Evolutionary conservation across 495 filamentous ascomycete genomes (phyloP).

Genomic region (Pyrenula aspistea): DNA sequence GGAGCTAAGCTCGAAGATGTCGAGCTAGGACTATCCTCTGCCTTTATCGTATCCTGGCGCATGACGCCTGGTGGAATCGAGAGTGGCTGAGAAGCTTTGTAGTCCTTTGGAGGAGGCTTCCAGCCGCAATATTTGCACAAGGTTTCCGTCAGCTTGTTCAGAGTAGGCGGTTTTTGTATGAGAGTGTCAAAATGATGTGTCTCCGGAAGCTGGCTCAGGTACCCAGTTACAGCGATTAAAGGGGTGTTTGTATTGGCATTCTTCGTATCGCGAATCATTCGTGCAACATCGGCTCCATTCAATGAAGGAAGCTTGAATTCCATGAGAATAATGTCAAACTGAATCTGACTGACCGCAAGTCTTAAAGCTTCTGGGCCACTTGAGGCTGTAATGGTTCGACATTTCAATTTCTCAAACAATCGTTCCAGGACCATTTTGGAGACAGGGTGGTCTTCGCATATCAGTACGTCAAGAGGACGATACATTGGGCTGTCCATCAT

Average conservation of each 20-base stretch:
- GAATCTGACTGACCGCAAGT: conserved; percentile 83
- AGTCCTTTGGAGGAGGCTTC: conserved; percentile 60
- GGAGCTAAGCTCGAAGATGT: conserved; percentile 64
- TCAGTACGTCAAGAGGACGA: conserved; percentile 82
- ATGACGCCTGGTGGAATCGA: conserved; percentile 47
- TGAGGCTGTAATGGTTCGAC: conserved; percentile 82
- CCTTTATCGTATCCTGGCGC: conserved; percentile 45
- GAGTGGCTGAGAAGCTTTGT: conserved; percentile 30
- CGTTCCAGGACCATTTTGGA: conserved; percentile 95
- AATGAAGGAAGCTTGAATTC: conserved; percentile 91
- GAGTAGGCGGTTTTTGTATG: conserved; percentile 90
- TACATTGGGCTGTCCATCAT: conserved; percentile 73
- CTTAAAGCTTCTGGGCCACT: conserved; percentile 85
- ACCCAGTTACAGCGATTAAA: conserved; percentile 94
- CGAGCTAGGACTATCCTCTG: conserved; percentile 78
- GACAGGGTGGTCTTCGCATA: conserved; percentile 98
- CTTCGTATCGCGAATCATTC: conserved; percentile 93
- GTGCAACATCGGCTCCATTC: conserved; percentile 86
- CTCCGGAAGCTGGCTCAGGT: conserved; percentile 87
- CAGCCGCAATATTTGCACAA: conserved; percentile 79
- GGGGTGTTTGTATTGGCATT: conserved; percentile 91
- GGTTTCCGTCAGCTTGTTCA: conserved; percentile 76
- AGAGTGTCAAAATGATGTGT: conserved; percentile 90
- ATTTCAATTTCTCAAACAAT: conserved; percentile 84
- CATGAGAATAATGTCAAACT: conserved; percentile 94